Base-by-base conservation (phyloP, 2,329 filamentous ascomycete genomes). In the Arthrobotrys megalospora region DNA sequence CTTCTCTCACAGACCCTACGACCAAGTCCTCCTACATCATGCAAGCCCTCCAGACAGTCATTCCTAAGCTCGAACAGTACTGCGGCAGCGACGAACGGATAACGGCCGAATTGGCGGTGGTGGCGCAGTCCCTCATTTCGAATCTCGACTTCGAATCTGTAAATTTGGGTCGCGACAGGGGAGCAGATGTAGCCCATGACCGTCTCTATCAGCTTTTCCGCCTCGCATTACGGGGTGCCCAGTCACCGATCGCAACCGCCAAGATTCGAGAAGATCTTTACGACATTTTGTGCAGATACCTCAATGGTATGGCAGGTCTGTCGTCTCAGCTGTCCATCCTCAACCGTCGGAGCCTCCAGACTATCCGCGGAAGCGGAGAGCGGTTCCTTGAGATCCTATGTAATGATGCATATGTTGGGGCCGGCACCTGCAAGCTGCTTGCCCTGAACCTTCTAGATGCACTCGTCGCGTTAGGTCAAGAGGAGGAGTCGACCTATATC, bases 121-220 rank as follows among this genome's bases (percentile, higher is more conserved):
- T 84, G 6, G 81, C 82, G 7, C 80, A 82, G 48, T 79, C 67
- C 6, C 79, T 81, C n/a, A 81, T 80, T 34, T 80, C 84, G 32
- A 85, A 84, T 60, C 82, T 87, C 48, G 84, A 84, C 21, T 83
- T 83, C 34, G 83, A 83, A 45, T 80, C 82, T 19, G 81, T 84
- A 12, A 83, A 81, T 21, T 80, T 85, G 34, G 86, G 86, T 65
- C 84, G 85, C 80, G 86, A 85, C 11, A 83, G 84, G 55, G 86
- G 86, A 66, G 87, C 91, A 41, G 93, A 93, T 83, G 87, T 95
- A 28, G 90, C 96, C 38, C 92, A 93, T 83, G 95, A 98, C 83
- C 93, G 96, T 82, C 88, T 98, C 0, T 94, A 94, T 83, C 92
- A 97, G 82, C 88, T 98, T 3, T 97, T 99, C 87, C 92, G 97